Base-by-base conservation (phyloP, 2,329 filamentous ascomycete genomes). In the Apiospora aurea region DNA sequence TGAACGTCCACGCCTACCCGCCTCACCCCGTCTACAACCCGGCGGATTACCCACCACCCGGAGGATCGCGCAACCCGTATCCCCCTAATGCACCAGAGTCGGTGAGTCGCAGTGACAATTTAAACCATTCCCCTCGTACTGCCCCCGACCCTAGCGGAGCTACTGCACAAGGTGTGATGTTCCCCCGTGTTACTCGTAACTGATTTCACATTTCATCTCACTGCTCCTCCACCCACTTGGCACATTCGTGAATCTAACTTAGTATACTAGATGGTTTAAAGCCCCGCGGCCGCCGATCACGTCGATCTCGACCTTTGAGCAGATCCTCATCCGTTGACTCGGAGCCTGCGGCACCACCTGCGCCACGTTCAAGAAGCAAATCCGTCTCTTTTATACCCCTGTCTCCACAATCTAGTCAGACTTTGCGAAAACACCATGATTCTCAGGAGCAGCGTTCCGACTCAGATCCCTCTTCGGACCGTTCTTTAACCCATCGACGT, bases 131-230 rank as follows among this genome's bases (percentile, higher is more conserved):
- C 76, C 74, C 75, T 75, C 61, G 51, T 43, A 69, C 71, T 70
- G 69, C 69, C 57, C 69, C 69, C 53, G 53, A 64, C 51, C 76
- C 72, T 72, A 77, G 78, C 75, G 74, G 75, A 72, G 74, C 76
- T 79, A 75, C 74, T 77, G 74, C 77, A 76, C 75, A 80, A 78
- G 79, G 79, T 81, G 79, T 78, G 79, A 76, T 77, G 77, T 75
- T 76, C 76, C 73, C 67, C 69, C 53, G 61, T 24, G 53, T 64
- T 64, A 67, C 34, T 57, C 8, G 16, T 38, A 70, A 26, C 64
- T 71, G 41, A 24, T 2, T 71, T 8, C 21, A 57, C 24, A 44
- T 29, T 53, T 29, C 29, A 69, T 49, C 43, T 51, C 68, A 69
- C 24, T 57, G 29, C 66, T n/a, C 24, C 66, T 68, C 21, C 49